Evolutionary conservation across 164 flowering plant species (phyloP).

Genomic region (Vitis vinifera): DNA sequence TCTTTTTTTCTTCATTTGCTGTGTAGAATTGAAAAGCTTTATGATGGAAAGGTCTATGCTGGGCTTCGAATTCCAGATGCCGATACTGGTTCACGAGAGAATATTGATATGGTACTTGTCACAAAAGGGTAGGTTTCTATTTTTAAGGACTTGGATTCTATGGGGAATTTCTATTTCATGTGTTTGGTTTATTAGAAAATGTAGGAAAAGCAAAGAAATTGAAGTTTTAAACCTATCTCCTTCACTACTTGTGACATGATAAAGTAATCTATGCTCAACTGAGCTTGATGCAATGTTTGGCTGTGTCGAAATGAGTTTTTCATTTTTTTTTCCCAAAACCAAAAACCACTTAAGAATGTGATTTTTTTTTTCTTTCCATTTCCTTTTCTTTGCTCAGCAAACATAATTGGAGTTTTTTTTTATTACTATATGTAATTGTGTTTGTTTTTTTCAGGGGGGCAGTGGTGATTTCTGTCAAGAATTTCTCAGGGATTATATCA

Average conservation of each 20-base stretch:
- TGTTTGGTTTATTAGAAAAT: not conserved
- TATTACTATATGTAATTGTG: too few relatives aligned
- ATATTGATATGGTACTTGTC: conserved; percentile 73
- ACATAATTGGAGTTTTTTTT: too few relatives aligned
- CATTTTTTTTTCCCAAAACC: too few relatives aligned
- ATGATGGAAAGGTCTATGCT: conserved; percentile 74
- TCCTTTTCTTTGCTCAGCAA: not conserved
- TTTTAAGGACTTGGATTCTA: not conserved
- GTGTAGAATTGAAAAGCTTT: conserved; percentile 70
- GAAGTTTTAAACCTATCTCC: too few relatives aligned
- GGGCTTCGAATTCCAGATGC: conserved; percentile 91
- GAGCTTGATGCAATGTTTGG: too few relatives aligned
- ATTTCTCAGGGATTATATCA: conserved; percentile 59
- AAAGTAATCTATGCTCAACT: too few relatives aligned
- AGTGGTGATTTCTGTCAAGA: conserved; percentile 67
- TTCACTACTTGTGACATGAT: too few relatives aligned
- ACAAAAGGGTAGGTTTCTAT: conserved; percentile 41
- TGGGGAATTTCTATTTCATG: too few relatives aligned
- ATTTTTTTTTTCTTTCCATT: not conserved
- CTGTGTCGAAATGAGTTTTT: too few relatives aligned
- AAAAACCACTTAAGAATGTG: not conserved
- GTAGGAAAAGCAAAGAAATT: too few relatives aligned
- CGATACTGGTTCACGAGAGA: conserved; percentile 62
- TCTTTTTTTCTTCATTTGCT: not conserved
- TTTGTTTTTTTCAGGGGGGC: conserved; percentile 44